Evolutionary conservation across 1,139 yeast genomes (phyloP).

Genomic region (Lodderomyces parapsilosis): DNA sequence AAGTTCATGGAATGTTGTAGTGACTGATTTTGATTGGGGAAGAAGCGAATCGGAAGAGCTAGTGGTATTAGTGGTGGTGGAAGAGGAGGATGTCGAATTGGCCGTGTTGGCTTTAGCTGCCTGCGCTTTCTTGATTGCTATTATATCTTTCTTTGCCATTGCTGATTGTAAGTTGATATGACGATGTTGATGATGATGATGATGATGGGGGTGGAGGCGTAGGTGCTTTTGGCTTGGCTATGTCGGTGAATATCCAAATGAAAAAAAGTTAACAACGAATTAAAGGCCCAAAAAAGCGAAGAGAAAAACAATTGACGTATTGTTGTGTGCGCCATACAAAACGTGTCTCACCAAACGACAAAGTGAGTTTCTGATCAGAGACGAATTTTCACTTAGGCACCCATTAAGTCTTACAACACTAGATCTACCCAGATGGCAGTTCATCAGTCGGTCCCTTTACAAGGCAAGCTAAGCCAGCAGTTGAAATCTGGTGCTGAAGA

Average conservation of each 20-base stretch:
- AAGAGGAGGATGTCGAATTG: constrained; percentile 13
- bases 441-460: constrained; percentile 1
- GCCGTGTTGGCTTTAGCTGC: constrained; percentile 17
- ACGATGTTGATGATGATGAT: no score
- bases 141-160: constrained; percentile 41
- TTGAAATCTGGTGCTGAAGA: not conserved
- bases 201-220: no score
- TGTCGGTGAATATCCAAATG: no score
- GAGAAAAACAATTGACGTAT: no score
- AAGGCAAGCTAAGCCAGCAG: constrained; percentile 1
- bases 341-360: no score
- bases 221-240: no score
- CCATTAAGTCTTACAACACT: no score
- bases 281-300: not conserved
- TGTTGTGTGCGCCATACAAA: no score
- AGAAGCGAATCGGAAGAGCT: not conserved
- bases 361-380: no score
- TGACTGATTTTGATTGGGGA: constrained; percentile 7
- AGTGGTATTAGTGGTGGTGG: not conserved
- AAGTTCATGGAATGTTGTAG: constrained; percentile 36
- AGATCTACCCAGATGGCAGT: no score
- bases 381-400: no score
- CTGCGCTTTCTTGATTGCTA: constrained; percentile 25
- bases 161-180: no score
- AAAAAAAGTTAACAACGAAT: not conserved